phyloP scores from a whole-genome alignment of 192 early-diverging fungal genomes.

The Phycomyces blakesleeanus region DNA sequence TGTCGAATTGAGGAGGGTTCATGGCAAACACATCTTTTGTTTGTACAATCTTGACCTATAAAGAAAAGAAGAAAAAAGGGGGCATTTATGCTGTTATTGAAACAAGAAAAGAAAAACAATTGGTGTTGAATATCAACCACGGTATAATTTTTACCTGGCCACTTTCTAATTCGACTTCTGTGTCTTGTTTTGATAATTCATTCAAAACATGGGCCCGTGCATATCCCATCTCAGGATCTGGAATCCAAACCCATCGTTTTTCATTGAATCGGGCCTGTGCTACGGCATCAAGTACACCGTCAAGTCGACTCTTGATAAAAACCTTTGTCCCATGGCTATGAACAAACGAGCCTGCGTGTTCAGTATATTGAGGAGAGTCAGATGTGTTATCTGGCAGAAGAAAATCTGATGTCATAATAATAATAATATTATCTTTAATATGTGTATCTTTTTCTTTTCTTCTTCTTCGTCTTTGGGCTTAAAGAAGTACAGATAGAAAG shows the following conservation, averaged over 20 bases:
- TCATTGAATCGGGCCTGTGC: conserved; percentile 80
- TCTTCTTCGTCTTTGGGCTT: no score
- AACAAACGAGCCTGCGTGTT: conserved; percentile 14
- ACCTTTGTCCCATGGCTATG: conserved; percentile 33
- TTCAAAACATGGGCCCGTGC: conserved; percentile 77
- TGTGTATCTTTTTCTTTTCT: no score
- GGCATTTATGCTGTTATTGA: no score
- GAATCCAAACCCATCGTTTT: conserved; percentile 96
- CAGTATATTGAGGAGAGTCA: neutral
- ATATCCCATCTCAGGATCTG: conserved; percentile 88
- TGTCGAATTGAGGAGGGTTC: conserved; percentile 99
- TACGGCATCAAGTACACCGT: conserved; percentile 50
- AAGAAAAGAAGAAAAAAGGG: neutral
- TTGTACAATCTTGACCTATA: neutral
- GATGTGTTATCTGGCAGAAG: neutral
- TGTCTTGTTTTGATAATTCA: conserved; percentile 50
- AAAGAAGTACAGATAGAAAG: no score
- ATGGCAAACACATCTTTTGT: conserved; percentile 84
- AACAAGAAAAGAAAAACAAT: no score
- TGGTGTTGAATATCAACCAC: no score
- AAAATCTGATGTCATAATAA: neutral
- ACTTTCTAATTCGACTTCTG: conserved; percentile 72
- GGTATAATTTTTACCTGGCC: conserved; percentile 67
- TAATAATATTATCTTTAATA: no score
- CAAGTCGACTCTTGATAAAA: conserved; percentile 20